Evolutionary conservation across 2,329 filamentous ascomycete genomes (phyloP).

Genomic region (Herpotrichia juniperi): DNA sequence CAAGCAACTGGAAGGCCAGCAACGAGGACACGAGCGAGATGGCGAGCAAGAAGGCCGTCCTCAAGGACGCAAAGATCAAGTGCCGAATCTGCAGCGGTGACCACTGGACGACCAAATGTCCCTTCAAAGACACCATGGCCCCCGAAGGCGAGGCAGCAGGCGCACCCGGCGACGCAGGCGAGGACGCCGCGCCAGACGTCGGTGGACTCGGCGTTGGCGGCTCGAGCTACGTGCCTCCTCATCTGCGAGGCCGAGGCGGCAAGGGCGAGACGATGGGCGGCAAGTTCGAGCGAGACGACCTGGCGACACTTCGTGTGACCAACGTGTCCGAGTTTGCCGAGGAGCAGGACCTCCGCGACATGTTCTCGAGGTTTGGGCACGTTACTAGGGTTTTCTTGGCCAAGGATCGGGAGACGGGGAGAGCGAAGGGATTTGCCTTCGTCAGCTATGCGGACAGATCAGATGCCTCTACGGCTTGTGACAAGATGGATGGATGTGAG

Average conservation of each 20-base stretch:
- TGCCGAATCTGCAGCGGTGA: slow-evolving; percentile 98
- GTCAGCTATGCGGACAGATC: slow-evolving; percentile 92
- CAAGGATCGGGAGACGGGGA: slow-evolving; percentile 94
- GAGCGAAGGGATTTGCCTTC: slow-evolving; percentile 98
- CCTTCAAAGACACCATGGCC: slow-evolving; percentile 99
- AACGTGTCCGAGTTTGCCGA: slow-evolving; percentile 99
- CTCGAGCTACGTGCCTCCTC: slow-evolving; percentile 92
- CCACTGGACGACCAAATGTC: slow-evolving; percentile 98
- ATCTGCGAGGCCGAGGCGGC: slow-evolving; percentile 81
- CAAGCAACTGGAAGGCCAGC: slow-evolving; percentile 90
- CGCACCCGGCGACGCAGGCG: slow-evolving; percentile 53
- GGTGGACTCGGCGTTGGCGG: slow-evolving; percentile 69
- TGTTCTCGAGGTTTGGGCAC: slow-evolving; percentile 97
- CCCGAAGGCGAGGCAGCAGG: slow-evolving; percentile 64
- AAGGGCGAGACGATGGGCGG: slow-evolving; percentile 84
- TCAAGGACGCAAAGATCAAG: slow-evolving; percentile 99
- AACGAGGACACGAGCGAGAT: slow-evolving; percentile 78
- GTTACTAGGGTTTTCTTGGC: slow-evolving; percentile 97
- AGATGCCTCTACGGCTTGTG: slow-evolving; percentile 90
- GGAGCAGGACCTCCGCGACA: slow-evolving; percentile 91
- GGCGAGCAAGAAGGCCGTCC: slow-evolving; percentile 69
- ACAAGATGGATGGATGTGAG: slow-evolving; percentile 95
- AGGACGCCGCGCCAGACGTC: slow-evolving; percentile 52
- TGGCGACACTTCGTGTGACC: slow-evolving; percentile 94
- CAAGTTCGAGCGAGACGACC: slow-evolving; percentile 96